Evolutionary conservation across 352 stramenopile genomes (phyloP).

Genomic region (Blastocystis sp.): DNA sequence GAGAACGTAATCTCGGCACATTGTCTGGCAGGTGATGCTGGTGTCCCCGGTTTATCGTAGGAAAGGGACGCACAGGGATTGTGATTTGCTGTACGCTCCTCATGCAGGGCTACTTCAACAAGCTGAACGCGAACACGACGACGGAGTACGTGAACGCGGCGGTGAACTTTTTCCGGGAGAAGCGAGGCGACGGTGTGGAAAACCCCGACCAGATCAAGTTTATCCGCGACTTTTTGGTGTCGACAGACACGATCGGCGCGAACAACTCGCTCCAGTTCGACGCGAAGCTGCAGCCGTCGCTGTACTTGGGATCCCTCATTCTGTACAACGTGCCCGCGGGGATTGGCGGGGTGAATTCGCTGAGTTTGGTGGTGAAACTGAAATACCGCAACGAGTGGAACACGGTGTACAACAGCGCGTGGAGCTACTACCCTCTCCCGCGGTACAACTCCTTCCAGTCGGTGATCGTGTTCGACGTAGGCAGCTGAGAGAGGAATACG

Average conservation of each 20-base stretch:
- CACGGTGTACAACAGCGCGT: slow-evolving; percentile 38
- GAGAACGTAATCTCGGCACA: slow-evolving; percentile 39
- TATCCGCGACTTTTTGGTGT: slow-evolving; percentile 47
- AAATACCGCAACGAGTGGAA: slow-evolving; percentile 53
- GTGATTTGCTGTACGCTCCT: slow-evolving; percentile 50
- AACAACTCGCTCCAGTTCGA: slow-evolving; percentile 43
- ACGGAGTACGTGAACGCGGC: slow-evolving; percentile 52
- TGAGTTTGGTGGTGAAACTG: slow-evolving; percentile 49
- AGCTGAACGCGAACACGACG: slow-evolving; percentile 45
- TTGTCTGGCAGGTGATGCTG: slow-evolving; percentile 13
- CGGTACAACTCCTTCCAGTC: slow-evolving; percentile 21
- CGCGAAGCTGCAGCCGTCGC: slow-evolving; percentile 37
- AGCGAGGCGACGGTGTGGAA: slow-evolving; percentile 37
- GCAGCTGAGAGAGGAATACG: not conserved
- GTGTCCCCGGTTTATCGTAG: not conserved
- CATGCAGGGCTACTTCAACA: slow-evolving; percentile 51
- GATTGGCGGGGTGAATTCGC: not conserved
- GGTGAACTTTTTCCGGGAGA: slow-evolving; percentile 53
- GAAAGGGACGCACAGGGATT: slow-evolving; percentile 38
- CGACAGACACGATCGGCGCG: slow-evolving; percentile 35
- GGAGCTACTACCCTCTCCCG: slow-evolving; percentile 24
- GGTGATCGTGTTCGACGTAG: slow-evolving; percentile 38
- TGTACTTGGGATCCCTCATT: slow-evolving; percentile 33
- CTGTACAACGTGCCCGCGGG: slow-evolving; percentile 49
- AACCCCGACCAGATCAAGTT: slow-evolving; percentile 55